These are phyloP conservation scores for Dioscorea cayenensis DNA, from an alignment of 116 monocot species.

Conservation along the genomic window DNA sequence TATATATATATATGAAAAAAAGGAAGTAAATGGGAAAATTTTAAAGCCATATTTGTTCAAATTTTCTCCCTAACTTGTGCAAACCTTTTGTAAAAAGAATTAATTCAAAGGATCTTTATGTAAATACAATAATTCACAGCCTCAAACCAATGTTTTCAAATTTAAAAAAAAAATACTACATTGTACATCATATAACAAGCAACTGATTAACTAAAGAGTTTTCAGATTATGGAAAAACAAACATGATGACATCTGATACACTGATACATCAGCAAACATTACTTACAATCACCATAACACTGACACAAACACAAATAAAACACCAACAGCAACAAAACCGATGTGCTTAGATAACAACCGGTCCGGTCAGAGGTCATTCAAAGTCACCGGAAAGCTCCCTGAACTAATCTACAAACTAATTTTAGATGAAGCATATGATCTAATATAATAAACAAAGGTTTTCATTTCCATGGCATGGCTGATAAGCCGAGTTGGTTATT, in stretches of 20 bases:
- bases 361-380: not conserved
- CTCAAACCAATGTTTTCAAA: too few relatives aligned
- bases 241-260: not conserved
- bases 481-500: constrained; percentile 42
- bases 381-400: not conserved
- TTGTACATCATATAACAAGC: too few relatives aligned
- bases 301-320: not conserved
- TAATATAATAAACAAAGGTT: not conserved
- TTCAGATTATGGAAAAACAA: not conserved
- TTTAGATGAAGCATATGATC: not conserved
- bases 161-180: too few relatives aligned
- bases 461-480: constrained; percentile 65
- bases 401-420: not conserved
- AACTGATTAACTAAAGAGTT: too few relatives aligned
- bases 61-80: too few relatives aligned
- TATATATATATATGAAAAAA: too few relatives aligned
- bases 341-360: not conserved
- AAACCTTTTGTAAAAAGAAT: too few relatives aligned
- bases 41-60: too few relatives aligned
- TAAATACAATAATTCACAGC: too few relatives aligned
- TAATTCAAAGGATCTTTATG: too few relatives aligned
- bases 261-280: not conserved
- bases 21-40: too few relatives aligned
- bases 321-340: not conserved
- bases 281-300: not conserved